Conservation (phyloP, 805 yeast genomes). For the Phaffomyces opuntiae region DNA sequence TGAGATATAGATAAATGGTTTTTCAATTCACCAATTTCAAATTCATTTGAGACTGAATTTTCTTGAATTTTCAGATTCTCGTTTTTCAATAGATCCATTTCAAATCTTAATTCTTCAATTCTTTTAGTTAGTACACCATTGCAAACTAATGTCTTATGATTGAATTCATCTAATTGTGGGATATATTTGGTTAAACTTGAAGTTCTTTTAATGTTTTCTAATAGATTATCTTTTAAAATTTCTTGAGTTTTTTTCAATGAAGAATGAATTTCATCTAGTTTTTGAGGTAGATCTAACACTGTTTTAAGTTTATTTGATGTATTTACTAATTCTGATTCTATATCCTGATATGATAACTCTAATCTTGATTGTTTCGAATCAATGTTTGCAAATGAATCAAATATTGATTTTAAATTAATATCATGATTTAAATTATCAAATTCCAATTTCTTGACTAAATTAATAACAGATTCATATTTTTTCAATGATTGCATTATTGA, state of each 20-base stretch:
- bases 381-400: not conserved
- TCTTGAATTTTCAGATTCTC: not conserved
- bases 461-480: not conserved
- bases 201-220: not conserved
- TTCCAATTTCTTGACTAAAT: not conserved
- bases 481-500: not conserved
- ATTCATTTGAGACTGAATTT: not conserved
- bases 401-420: not conserved
- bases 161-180: not conserved
- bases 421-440: not conserved
- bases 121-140: not conserved
- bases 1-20: not conserved
- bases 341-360: no score
- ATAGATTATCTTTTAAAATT: not conserved
- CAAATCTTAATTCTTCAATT: not conserved
- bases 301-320: no score
- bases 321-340: no score
- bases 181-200: no score
- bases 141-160: not conserved
- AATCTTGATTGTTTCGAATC: not conserved
- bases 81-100: not conserved
- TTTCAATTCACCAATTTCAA: not conserved
- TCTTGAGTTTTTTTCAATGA: not conserved
- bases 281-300: not conserved
- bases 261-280: not conserved